Percentiles rank a stretch among this genome's conserved stretches.
These are phyloP conservation scores for Luzula sylvatica DNA, from an alignment of 176 grass and related monocot genomes.

Conservation along the genomic window DNA sequence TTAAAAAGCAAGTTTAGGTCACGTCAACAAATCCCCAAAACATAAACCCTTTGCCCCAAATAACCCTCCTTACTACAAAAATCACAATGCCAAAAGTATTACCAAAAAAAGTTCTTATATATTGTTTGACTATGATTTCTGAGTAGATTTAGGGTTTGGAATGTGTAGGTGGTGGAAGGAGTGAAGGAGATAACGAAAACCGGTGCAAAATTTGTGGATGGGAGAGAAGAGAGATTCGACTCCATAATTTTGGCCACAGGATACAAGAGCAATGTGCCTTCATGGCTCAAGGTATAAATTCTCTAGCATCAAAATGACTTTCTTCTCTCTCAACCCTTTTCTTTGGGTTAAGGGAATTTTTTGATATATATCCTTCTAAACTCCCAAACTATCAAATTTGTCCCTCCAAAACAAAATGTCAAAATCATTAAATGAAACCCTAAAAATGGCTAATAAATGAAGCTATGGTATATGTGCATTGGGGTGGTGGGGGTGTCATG, in stretches of 20 bases:
- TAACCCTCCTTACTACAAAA: neutral
- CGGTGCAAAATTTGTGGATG: conserved; percentile 76
- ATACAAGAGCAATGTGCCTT: conserved; percentile 93
- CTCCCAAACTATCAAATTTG: neutral
- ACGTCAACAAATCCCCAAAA: conserved; percentile 11
- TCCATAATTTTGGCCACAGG: conserved; percentile 72
- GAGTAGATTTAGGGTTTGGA: neutral
- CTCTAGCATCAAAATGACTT: conserved; percentile 24
- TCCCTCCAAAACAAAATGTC: too few relatives aligned
- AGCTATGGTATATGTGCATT: conserved; percentile 8
- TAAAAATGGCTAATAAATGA: conserved; percentile 12
- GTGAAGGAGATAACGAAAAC: conserved; percentile 75
- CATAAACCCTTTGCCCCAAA: conserved; percentile 11
- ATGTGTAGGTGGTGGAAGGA: conserved; percentile 59
- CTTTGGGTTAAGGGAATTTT: neutral
- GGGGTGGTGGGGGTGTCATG: neutral
- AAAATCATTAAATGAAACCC: neutral
- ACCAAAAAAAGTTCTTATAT: too few relatives aligned
- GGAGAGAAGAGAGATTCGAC: conserved; percentile 82
- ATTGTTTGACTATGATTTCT: neutral
- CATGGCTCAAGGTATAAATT: conserved; percentile 78
- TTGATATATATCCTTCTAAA: neutral
- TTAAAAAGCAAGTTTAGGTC: conserved; percentile 15
- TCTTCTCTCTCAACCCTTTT: conserved; percentile 8
- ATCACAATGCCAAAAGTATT: neutral